Evolutionary conservation across 1,284 basidiomycete genomes (phyloP).

Genomic region (Moniliophthora roreri): DNA sequence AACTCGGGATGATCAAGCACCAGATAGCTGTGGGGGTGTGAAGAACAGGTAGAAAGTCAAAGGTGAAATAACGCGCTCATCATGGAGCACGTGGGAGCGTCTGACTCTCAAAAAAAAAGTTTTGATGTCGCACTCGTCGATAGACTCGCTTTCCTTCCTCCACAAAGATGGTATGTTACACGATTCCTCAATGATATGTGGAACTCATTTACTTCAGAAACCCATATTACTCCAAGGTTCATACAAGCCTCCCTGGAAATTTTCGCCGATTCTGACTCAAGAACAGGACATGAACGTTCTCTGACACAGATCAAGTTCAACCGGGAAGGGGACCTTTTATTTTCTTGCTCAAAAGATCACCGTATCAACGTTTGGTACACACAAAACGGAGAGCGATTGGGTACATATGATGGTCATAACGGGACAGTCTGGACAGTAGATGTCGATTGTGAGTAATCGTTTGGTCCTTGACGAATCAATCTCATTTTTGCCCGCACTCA

Average conservation of each 20-base stretch:
- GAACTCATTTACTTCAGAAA: conserved; percentile 7
- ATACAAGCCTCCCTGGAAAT: neutral
- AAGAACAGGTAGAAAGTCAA: too few species aligned
- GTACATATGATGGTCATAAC: conserved; percentile 96
- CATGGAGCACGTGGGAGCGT: neutral
- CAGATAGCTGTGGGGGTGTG: too few species aligned
- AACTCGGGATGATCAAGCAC: neutral
- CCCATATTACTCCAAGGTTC: conserved; percentile 21
- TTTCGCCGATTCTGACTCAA: neutral
- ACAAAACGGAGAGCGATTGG: conserved; percentile 97
- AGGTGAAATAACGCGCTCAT: too few species aligned
- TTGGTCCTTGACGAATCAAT: conserved; percentile 3
- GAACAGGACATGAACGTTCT: conserved; percentile 91
- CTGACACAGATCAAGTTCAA: conserved; percentile 98
- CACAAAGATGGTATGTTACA: conserved; percentile 11
- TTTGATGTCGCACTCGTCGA: neutral
- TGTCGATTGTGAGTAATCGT: conserved; percentile 78
- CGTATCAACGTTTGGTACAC: conserved; percentile 97
- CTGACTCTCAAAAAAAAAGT: conserved; percentile 2
- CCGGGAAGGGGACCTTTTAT: conserved; percentile 93
- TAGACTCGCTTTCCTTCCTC: neutral
- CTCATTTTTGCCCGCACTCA: conserved; percentile 29
- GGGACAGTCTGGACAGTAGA: conserved; percentile 97
- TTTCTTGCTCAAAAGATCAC: conserved; percentile 95
- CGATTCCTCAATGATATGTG: neutral